A percentile compares a stretch with the other conserved stretches of the same genome.
phyloP scores from a whole-genome alignment of 2,329 filamentous ascomycete genomes.

The Aphanoascus verrucosus region DNA sequence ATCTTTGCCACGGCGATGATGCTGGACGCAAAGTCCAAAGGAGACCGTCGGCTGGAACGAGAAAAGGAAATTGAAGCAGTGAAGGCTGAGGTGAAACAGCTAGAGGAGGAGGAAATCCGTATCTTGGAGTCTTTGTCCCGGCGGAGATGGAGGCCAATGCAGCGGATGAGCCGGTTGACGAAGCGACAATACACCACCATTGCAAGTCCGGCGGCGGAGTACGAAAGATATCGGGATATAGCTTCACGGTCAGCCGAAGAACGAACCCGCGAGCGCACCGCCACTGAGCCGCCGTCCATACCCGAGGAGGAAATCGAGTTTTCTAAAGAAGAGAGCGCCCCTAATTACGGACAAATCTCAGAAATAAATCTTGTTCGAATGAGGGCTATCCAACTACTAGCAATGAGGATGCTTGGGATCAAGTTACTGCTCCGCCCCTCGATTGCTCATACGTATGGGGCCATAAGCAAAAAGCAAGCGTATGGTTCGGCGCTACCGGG shows the following conservation, averaged over 20 bases:
- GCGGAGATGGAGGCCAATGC: slow-evolving; percentile 17
- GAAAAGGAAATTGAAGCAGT: slow-evolving; percentile 35
- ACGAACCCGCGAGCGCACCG: neutral
- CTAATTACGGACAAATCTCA: slow-evolving; percentile 3
- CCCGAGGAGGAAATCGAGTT: neutral
- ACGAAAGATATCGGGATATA: slow-evolving; percentile 3
- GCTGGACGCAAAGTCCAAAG: slow-evolving; percentile 32
- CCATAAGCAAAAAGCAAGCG: slow-evolving; percentile 25
- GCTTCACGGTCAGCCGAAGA: neutral
- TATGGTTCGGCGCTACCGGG: slow-evolving; percentile 23
- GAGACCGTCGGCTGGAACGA: slow-evolving; percentile 31
- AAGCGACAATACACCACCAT: slow-evolving; percentile 19
- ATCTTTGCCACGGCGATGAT: slow-evolving; percentile 35
- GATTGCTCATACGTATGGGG: slow-evolving; percentile 31
- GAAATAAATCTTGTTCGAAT: slow-evolving; percentile 22
- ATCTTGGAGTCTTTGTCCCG: slow-evolving; percentile 26
- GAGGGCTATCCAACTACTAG: slow-evolving; percentile 32
- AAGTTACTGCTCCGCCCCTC: slow-evolving; percentile 30
- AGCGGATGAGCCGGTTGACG: neutral
- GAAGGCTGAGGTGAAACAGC: slow-evolving; percentile 32
- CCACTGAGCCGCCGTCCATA: neutral
- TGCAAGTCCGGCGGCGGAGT: slow-evolving; percentile 13
- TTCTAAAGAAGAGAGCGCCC: neutral
- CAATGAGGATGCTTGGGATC: slow-evolving; percentile 32
- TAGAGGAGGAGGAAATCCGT: slow-evolving; percentile 32